A percentile compares a stretch with the other conserved stretches of the same genome.
phyloP scores from a whole-genome alignment of 2,329 filamentous ascomycete species.

The Alternaria sp. region DNA sequence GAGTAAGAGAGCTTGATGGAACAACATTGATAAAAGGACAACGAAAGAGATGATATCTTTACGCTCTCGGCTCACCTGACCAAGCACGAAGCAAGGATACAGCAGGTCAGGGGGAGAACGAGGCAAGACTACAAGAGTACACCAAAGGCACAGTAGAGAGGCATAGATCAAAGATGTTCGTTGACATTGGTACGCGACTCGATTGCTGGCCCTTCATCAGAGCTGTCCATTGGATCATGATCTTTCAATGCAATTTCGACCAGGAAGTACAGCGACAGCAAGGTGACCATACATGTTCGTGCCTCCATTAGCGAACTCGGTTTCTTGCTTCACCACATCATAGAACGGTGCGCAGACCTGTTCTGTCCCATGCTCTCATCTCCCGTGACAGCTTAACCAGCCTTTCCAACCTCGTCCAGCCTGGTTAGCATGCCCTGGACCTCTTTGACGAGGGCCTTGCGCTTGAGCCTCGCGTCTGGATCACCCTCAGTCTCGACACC shows the following conservation, averaged over 20 bases:
- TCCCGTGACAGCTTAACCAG: conserved; percentile 14
- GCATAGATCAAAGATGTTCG: not conserved
- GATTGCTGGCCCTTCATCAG: not conserved
- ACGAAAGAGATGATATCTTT: not conserved
- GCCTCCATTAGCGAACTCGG: not conserved
- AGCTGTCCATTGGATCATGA: not conserved
- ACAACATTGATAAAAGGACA: not conserved
- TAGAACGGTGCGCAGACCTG: not conserved
- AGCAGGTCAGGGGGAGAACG: not conserved
- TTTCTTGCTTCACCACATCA: not conserved
- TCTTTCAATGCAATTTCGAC: conserved; percentile 1
- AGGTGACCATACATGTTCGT: not conserved
- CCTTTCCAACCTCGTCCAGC: conserved; percentile 63
- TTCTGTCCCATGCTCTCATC: not conserved
- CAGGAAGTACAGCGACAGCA: not conserved
- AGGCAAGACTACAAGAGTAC: not conserved
- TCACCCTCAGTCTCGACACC: conserved; percentile 77
- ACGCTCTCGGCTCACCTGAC: not conserved
- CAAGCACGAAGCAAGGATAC: not conserved
- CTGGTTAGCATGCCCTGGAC: conserved; percentile 72
- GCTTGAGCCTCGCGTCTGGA: conserved; percentile 66
- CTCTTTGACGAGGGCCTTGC: conserved; percentile 77
- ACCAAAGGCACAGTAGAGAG: not conserved
- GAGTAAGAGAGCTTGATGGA: not conserved
- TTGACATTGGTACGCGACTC: not conserved